Evolutionary conservation across 345 rosid species (phyloP), one percentile per base, ranked within the genome.

Genomic region (Bretschneidera sinensis): DNA sequence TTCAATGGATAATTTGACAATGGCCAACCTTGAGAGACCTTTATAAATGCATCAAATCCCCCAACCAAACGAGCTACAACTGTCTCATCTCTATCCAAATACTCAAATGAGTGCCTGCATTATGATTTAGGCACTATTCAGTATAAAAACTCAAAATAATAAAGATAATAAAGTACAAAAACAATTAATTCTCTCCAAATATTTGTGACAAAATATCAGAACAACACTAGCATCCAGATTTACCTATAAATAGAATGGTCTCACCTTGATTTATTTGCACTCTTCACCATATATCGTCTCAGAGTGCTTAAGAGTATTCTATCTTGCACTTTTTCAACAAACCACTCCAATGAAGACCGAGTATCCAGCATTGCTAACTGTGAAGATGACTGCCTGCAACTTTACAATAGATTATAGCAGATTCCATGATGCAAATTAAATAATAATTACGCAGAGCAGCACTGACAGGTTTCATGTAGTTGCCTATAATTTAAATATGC

Each of bases 11-110:
- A 71, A 70, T 62, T 60, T 58, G 50, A 55, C 15, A 79, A 39
- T 20, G 97, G 97, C 96, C 97, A 91, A 69, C 86, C 94, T 33
- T 77, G 85, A 65, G 84, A 62, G 9, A 79, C 71, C 69, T 83
- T 80, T 62, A 88, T 54, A 66, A 78, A 65, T 17, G 84, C 91
- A 75, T 88, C 84, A 61, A 88, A 59, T 63, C 79, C 82, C 51
- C 84, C 81, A 51, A 69, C 71, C 71, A 83, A 68, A 70, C 81
- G 94, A 74, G 79, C 94, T 48, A 74, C 63, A 49, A 88, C 43
- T 39, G 71, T 84, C 71, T 81, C 91, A 68, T 88, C 89, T 74
- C 68, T 76, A 52, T 85, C 92, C 50, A 76, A 54, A 69, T 85
- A 91, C 79, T 89, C 91, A 21, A 79, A 73, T 0, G 82, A 79